Base-by-base conservation (phyloP, 106 monocot genomes). In the Cymbidium sinense region DNA sequence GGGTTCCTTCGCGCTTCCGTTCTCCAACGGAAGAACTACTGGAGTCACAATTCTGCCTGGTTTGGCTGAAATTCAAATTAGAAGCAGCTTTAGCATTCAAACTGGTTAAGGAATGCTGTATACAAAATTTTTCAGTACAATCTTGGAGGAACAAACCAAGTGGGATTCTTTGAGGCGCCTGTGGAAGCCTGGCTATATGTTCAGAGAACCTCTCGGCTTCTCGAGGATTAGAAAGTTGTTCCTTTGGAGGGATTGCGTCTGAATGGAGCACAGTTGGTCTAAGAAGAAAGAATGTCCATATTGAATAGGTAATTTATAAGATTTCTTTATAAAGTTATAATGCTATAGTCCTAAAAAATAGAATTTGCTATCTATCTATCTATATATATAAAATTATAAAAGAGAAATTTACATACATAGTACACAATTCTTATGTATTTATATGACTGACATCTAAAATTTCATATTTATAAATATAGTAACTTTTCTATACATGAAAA, bases 261-360 rank as follows among this genome's bases (percentile, higher is more conserved):
- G 95, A 89, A 78, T 91, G 91, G 43, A 95, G 87, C 70, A 91
- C 75, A 0, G 95, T 91, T 35, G 95, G 91, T 65, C 95, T 95
- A 75, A 18, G 9, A 81, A 33, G 50, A 75, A 1, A 20, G 20
- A 47, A 47, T 47, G 11, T 13, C 13, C 11, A 47, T 4, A 4
- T 39, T 3, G 37, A 39, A 4, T 39, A 39, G 37, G 7, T 39
- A 39, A 39, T 1, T 39, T 39, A 7, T 39, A 39, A 0, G 37
- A 39, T 39, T 39, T 39, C 37, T 39, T n/a, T 39, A 1, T 3
- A 39, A 39, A 7, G 37, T 39, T 7, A 39, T 39, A 39, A 7
- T 39, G 37, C 37, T 39, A 39, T 3, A 39, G 3, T 39, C 37
- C 3, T 39, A 39, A 39, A 39, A 7, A 39, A 39, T 4, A 39